These are phyloP conservation scores for Hanseniaspora hatyaiensis DNA, from an alignment of 805 yeast genomes.

Conservation along the genomic window DNA sequence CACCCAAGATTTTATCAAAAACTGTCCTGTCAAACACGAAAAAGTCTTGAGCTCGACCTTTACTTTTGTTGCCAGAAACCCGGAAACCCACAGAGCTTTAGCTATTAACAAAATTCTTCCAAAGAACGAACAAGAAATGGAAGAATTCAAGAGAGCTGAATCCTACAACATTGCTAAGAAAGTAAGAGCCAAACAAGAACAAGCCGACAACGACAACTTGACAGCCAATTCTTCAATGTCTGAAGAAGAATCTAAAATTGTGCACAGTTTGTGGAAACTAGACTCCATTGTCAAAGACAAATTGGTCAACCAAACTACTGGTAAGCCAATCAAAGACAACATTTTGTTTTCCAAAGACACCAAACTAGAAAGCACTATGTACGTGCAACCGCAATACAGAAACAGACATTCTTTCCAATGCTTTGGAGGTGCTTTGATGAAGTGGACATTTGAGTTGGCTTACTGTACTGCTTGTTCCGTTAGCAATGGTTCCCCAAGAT, in stretches of 20 bases:
- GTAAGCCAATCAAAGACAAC: constrained; percentile 24
- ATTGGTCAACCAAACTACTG: constrained; percentile 19
- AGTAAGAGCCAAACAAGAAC: constrained; percentile 52
- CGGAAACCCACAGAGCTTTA: constrained; percentile 79
- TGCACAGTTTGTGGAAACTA: constrained; percentile 64
- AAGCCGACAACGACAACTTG: constrained; percentile 29
- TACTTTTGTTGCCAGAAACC: constrained; percentile 92
- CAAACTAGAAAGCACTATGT: constrained; percentile 56
- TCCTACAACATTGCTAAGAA: constrained; percentile 80
- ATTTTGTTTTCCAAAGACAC: constrained; percentile 63
- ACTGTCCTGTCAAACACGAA: constrained; percentile 30
- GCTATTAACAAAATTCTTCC: constrained; percentile 77
- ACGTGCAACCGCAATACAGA: constrained; percentile 95
- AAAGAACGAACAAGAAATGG: constrained; percentile 61
- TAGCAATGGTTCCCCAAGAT: constrained; percentile 73
- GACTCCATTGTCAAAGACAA: constrained; percentile 31
- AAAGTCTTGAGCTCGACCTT: constrained; percentile 80
- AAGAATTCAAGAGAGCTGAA: constrained; percentile 79
- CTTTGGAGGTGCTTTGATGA: constrained; percentile 85
- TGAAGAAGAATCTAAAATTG: constrained; percentile 56
- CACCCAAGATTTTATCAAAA: constrained; percentile 44
- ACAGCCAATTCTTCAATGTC: constrained; percentile 61
- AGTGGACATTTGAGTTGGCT: constrained; percentile 88
- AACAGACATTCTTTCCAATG: constrained; percentile 90
- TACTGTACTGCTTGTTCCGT: constrained; percentile 88